A percentile compares a stretch with the other conserved stretches of the same genome.
These are phyloP conservation scores for Fomitopsis palustris DNA, from an alignment of 1,284 basidiomycete genomes.

Conservation along the genomic window DNA sequence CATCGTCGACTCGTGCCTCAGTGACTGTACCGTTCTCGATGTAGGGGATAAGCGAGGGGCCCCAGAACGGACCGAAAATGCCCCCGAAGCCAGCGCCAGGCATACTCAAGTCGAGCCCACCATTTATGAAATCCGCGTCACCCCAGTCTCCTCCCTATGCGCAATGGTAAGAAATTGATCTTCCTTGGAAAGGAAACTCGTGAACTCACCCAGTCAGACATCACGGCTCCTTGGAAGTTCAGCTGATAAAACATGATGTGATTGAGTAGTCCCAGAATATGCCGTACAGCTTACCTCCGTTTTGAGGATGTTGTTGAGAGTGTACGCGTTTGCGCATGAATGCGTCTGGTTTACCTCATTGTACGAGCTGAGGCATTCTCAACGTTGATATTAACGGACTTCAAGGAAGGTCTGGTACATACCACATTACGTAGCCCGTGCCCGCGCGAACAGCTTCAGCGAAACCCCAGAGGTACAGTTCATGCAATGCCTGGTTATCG, in stretches of 20 bases:
- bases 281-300: slow-evolving; percentile 47
- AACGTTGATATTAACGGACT: neutral
- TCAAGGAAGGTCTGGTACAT: neutral
- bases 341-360: slow-evolving; percentile 56
- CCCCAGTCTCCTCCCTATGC: slow-evolving; percentile 41
- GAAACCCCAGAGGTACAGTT: neutral
- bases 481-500: neutral
- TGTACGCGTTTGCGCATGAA: slow-evolving; percentile 66
- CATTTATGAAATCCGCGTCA: slow-evolving; percentile 33
- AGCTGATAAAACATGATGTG: neutral
- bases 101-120: slow-evolving; percentile 55
- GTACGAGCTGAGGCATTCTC: neutral
- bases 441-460: neutral
- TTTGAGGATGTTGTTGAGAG: slow-evolving; percentile 71
- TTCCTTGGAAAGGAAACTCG: neutral
- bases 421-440: neutral
- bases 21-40: slow-evolving; percentile 51
- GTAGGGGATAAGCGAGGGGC: neutral
- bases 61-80: neutral
- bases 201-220: slow-evolving; percentile 19
- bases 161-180: neutral
- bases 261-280: neutral
- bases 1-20: slow-evolving; percentile 43
- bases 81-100: neutral
- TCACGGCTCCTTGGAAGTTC: slow-evolving; percentile 52